Conservation (phyloP, 1,284 basidiomycete genomes). For the Cryptococcus sp. region DNA sequence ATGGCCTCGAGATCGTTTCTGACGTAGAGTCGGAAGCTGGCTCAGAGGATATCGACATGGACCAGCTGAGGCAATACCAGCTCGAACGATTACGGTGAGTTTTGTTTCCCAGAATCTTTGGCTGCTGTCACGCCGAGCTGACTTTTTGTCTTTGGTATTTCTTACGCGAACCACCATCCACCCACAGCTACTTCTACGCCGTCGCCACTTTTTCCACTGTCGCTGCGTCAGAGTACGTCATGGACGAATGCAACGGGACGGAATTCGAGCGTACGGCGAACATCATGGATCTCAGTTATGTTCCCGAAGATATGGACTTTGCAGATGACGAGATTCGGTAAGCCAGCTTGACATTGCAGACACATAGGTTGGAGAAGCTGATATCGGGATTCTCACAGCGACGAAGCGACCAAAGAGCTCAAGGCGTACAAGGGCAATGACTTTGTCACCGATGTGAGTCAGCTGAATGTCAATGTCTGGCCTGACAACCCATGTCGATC, state of each 20-base stretch:
- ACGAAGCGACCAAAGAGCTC: constrained; percentile 72
- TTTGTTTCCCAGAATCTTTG: constrained; percentile 20
- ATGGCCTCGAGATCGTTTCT: constrained; percentile 42
- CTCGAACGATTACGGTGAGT: constrained; percentile 83
- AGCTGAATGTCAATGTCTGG: not conserved
- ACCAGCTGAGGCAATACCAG: constrained; percentile 88
- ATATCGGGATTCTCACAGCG: constrained; percentile 56
- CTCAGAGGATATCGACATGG: constrained; percentile 74
- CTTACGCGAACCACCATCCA: not conserved
- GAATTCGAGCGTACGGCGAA: constrained; percentile 98
- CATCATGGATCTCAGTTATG: constrained; percentile 90
- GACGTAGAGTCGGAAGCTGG: constrained; percentile 45
- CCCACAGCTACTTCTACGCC: constrained; percentile 88
- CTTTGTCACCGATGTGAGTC: constrained; percentile 85
- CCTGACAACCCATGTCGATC: not conserved
- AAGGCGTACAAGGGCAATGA: constrained; percentile 81
- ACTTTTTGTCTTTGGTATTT: not conserved
- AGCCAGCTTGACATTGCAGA: constrained; percentile 16
- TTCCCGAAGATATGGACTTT: constrained; percentile 90
- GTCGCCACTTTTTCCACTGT: constrained; percentile 85
- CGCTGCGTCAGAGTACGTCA: constrained; percentile 76
- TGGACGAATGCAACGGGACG: constrained; percentile 86
- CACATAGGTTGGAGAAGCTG: not conserved
- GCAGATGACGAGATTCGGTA: constrained; percentile 72
- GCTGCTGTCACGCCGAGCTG: not conserved